Base-by-base conservation (phyloP, 768 basidiomycete genomes). In the Nidularia sp. region DNA sequence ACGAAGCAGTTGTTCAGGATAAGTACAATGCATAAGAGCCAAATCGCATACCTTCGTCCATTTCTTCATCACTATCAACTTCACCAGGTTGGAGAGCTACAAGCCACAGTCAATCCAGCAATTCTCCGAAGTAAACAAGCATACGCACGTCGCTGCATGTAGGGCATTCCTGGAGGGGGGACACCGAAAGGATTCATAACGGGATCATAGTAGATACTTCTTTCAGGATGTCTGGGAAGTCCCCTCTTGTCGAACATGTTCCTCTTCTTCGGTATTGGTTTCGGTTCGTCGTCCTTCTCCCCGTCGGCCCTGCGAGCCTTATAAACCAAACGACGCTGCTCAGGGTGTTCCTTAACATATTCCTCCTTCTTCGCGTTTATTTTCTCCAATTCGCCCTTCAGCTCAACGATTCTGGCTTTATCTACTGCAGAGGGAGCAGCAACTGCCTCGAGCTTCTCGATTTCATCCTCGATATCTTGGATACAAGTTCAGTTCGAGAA, bases 161-260 rank as follows among this genome's bases (percentile, higher is more conserved):
- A 98, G n/a, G 91, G 93, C 93, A 97, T 92, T 5, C 96, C 96
- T 9, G 95, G 96, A 41, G 95, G 95, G 15, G 95, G 85, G 13
- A 93, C 90, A 31, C 94, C 95, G 63, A 77, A 94, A 22, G 93
- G 93, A 64, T 98, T 98, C 82, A 95, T 86, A 41, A 93, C 80
- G 31, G 90, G 81, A 60, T 98, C 90, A 70, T 93, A 98, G 66
- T 96, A 98, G 34, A 95, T 75, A 68, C 90, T 93, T 57, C 91
- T 78, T 62, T 91, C 92, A n/a, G 94, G 94, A 70, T 93, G 90
- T 50, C 87, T 77, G 55, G 93, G 88, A 39, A 92, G 78, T 8
- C 94, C 94, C 61, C 88, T 82, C 66, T 88, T 88, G 60, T 88
- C 81, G 71, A 94, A 94, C 34, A 83, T 63, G 47, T 85, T 88